phyloP scores from a whole-genome alignment of 306 rosid genomes.

The Luffa acutangula region DNA sequence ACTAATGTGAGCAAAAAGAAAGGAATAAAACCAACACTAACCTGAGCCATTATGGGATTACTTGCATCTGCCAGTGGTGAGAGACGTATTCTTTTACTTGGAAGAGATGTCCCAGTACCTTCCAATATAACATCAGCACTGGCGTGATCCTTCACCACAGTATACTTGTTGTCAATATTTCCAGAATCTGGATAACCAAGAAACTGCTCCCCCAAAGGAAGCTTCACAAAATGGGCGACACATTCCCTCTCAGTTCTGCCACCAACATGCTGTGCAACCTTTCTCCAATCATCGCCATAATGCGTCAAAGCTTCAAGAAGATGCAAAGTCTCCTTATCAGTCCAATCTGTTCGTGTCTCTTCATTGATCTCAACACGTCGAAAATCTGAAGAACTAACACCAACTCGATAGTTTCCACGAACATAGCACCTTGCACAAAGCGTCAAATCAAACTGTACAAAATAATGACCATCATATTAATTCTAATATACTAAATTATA shows the following conservation, averaged over 20 bases:
- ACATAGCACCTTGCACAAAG: slow-evolving; percentile 96
- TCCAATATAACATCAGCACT: slow-evolving; percentile 29
- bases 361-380: slow-evolving; percentile 87
- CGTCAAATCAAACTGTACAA: slow-evolving; percentile 57
- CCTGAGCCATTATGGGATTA: slow-evolving; percentile 99
- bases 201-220: slow-evolving; percentile 73
- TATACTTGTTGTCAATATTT: slow-evolving; percentile 2
- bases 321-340: slow-evolving; percentile 69
- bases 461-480: not conserved
- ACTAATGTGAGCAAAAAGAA: not conserved
- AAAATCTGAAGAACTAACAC: slow-evolving; percentile 73
- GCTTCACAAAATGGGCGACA: slow-evolving; percentile 64
- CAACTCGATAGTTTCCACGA: slow-evolving; percentile 79
- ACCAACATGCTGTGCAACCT: slow-evolving; percentile 79
- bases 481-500: not conserved
- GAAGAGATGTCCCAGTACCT: slow-evolving; percentile 20
- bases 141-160: slow-evolving; percentile 18
- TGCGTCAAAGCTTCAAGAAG: slow-evolving; percentile 71
- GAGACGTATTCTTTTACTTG: slow-evolving; percentile 55
- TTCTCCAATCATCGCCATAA: slow-evolving; percentile 87
- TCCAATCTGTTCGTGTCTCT: slow-evolving; percentile 59
- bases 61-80: slow-evolving; percentile 94
- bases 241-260: slow-evolving; percentile 90
- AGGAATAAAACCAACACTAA: slow-evolving; percentile 5
- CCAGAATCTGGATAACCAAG: slow-evolving; percentile 25